phyloP scores from a whole-genome alignment of 1,284 basidiomycete species.

The Anthracocystis setariae region DNA sequence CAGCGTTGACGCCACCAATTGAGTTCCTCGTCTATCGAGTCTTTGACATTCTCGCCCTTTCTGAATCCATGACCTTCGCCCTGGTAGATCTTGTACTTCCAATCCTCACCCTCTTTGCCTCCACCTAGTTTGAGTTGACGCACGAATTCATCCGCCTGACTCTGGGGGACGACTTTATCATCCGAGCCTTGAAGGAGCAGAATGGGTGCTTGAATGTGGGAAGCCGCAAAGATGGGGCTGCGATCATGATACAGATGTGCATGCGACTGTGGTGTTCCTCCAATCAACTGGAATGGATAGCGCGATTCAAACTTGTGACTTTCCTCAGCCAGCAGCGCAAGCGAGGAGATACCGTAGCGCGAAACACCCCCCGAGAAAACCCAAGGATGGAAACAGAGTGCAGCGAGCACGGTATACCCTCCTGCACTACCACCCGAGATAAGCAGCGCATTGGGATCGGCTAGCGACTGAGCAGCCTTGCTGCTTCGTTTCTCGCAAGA shows the following conservation, averaged over 20 bases:
- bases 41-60: constrained; percentile 29
- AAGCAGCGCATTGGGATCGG: constrained; percentile 34
- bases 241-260: constrained; percentile 72
- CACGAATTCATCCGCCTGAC: constrained; percentile 70
- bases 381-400: constrained; percentile 66
- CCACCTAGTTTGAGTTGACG: constrained; percentile 32
- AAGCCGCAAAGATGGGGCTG: constrained; percentile 72
- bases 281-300: constrained; percentile 73
- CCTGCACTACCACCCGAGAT: constrained; percentile 70
- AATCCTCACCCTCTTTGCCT: constrained; percentile 13
- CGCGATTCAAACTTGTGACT: constrained; percentile 77
- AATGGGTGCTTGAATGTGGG: constrained; percentile 72
- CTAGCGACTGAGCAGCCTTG: constrained; percentile 3
- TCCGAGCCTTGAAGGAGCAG: constrained; percentile 73
- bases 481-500: neutral
- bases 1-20: constrained; percentile 23
- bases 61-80: constrained; percentile 58
- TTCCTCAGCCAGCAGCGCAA: constrained; percentile 58
- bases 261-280: constrained; percentile 71
- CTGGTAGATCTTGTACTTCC: constrained; percentile 50
- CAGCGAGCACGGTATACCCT: constrained; percentile 74
- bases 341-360: constrained; percentile 39
- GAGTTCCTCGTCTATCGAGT: constrained; percentile 30
- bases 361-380: constrained; percentile 43
- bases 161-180: constrained; percentile 74